A percentile compares a stretch with the other conserved stretches of the same genome.
Conservation (phyloP, 371 early-diverging fungal species). For the Rhizopus microsporus region DNA sequence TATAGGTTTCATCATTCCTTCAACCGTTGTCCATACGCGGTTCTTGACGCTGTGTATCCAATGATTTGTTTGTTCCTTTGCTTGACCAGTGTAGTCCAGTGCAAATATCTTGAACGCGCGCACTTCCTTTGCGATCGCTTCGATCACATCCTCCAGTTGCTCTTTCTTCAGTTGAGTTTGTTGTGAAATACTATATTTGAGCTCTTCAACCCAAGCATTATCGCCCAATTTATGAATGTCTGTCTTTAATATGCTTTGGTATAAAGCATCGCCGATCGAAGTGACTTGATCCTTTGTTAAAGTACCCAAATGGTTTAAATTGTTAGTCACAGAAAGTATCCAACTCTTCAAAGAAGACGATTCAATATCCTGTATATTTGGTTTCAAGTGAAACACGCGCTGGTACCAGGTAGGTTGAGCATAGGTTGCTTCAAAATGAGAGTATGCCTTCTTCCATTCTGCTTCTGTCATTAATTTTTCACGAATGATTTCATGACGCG, state of each 20-base stretch:
- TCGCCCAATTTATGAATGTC: conserved; percentile 21
- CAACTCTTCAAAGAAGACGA: conserved; percentile 14
- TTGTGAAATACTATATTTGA: conserved; percentile 9
- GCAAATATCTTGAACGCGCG: conserved; percentile 20
- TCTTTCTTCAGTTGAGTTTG: conserved; percentile 24
- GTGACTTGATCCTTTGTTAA: conserved; percentile 20
- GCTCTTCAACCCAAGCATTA: conserved; percentile 18
- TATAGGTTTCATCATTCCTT: neutral
- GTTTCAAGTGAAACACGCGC: conserved; percentile 21
- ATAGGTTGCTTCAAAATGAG: conserved; percentile 8
- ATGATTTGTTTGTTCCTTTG: conserved; percentile 9
- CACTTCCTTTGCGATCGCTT: conserved; percentile 19
- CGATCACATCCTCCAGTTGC: conserved; percentile 12
- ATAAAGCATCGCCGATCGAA: conserved; percentile 13
- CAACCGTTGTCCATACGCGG: neutral
- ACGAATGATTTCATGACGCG: conserved; percentile 12
- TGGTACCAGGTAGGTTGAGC: conserved; percentile 25
- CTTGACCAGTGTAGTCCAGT: conserved; percentile 18
- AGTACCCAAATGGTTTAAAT: conserved; percentile 2
- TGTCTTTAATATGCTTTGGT: conserved; percentile 10
- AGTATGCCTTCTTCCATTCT: conserved; percentile 26
- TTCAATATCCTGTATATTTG: conserved; percentile 24
- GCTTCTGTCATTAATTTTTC: conserved; percentile 25
- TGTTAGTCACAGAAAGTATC: conserved; percentile 12
- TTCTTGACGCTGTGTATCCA: conserved; percentile 7